A percentile compares a stretch with the other conserved stretches of the same genome.
These are phyloP conservation scores for Phaeodactylum tricornutum DNA, from an alignment of 108 stramenopile species.

Conservation along the genomic window DNA sequence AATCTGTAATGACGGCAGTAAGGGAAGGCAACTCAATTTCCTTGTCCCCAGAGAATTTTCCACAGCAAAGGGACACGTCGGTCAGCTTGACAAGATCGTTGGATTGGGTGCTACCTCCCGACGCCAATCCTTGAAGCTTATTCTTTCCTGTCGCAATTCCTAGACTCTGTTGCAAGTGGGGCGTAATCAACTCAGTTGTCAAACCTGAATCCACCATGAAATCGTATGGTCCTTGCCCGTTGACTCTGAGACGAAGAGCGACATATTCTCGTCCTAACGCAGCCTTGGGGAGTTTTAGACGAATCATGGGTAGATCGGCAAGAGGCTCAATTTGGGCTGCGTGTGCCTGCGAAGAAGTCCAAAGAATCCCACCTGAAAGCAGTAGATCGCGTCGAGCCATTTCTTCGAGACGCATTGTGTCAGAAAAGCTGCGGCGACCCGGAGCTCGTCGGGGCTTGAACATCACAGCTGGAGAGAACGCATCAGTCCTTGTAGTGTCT, in stretches of 20 bases:
- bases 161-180: constrained; percentile 41
- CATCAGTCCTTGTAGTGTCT: no score
- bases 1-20: constrained; percentile 58
- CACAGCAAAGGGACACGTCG: constrained; percentile 45
- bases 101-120: constrained; percentile 25
- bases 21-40: constrained; percentile 36
- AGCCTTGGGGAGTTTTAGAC: constrained; percentile 38
- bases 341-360: neutral
- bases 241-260: constrained; percentile 42
- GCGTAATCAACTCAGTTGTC: constrained; percentile 72
- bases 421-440: no score
- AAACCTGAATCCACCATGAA: constrained; percentile 76
- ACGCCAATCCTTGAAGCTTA: constrained; percentile 35
- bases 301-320: constrained; percentile 38
- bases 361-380: neutral
- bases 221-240: constrained; percentile 59
- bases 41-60: constrained; percentile 8
- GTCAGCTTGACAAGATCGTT: constrained; percentile 34
- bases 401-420: no score
- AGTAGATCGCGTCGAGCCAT: neutral
- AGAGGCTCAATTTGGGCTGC: neutral
- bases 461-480: no score
- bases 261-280: constrained; percentile 66
- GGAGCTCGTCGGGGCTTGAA: no score
- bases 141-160: constrained; percentile 18